Conservation (phyloP, 371 early-diverging fungal genomes). For the Apophysomyces ossiformis region DNA sequence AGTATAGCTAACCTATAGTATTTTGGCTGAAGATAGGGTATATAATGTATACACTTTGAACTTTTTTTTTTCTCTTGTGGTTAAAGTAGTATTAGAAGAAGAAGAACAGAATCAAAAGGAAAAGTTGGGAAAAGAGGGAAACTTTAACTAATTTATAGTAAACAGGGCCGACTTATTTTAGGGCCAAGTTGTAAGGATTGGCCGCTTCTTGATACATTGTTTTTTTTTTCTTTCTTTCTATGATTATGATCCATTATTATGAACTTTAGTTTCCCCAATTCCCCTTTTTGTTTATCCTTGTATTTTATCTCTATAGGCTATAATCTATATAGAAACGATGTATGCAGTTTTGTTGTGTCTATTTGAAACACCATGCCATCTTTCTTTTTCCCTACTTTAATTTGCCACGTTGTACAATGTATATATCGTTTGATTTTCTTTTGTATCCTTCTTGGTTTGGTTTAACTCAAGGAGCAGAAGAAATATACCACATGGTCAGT, state of each 20-base stretch:
- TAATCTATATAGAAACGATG: not conserved
- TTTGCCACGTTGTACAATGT: slow-evolving; percentile 9
- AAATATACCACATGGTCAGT: slow-evolving; percentile 6
- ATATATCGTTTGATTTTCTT: slow-evolving; percentile 1
- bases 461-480: not conserved
- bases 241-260: no score
- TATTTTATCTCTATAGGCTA: not conserved
- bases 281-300: not conserved
- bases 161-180: not conserved
- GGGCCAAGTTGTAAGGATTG: not conserved
- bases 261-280: not conserved
- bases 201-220: not conserved
- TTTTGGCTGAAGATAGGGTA: no score
- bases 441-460: not conserved
- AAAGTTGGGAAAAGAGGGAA: not conserved
- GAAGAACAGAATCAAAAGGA: slow-evolving; percentile 3
- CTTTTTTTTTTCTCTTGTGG: no score
- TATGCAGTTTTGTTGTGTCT: not conserved
- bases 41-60: no score
- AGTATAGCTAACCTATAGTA: no score
- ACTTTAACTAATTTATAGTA: not conserved
- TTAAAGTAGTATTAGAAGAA: not conserved
- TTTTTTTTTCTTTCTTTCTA: not conserved
- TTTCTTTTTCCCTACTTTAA: slow-evolving; percentile 4
- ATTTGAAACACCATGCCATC: slow-evolving; percentile 9